phyloP scores from a whole-genome alignment of 805 yeast genomes.

The Teunomyces gatunensis region DNA sequence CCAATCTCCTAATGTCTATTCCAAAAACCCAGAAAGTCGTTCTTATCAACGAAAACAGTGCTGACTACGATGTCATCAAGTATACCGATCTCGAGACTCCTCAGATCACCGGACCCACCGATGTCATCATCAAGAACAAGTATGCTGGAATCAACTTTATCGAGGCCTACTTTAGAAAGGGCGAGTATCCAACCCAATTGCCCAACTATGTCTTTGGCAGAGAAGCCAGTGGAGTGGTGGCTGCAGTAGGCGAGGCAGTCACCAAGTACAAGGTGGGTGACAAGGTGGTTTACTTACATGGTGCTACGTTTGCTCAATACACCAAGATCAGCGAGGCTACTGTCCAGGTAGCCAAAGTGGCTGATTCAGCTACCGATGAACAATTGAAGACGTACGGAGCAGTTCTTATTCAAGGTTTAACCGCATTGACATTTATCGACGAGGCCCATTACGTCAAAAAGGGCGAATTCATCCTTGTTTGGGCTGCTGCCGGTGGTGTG shows the following conservation, averaged over 20 bases:
- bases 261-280: slow-evolving; percentile 63
- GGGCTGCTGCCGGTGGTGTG: slow-evolving; percentile 97
- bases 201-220: slow-evolving; percentile 69
- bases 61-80: slow-evolving; percentile 53
- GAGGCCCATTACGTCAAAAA: slow-evolving; percentile 66
- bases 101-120: slow-evolving; percentile 43
- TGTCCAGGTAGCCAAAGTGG: slow-evolving; percentile 47
- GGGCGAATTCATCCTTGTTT: slow-evolving; percentile 72
- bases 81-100: slow-evolving; percentile 65
- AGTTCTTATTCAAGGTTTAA: slow-evolving; percentile 66
- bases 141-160: slow-evolving; percentile 82
- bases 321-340: slow-evolving; percentile 43
- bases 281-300: slow-evolving; percentile 55
- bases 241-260: slow-evolving; percentile 59
- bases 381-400: slow-evolving; percentile 58
- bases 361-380: slow-evolving; percentile 46
- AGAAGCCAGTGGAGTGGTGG: slow-evolving; percentile 71
- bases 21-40: slow-evolving; percentile 60
- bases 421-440: slow-evolving; percentile 68
- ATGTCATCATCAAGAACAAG: slow-evolving; percentile 67
- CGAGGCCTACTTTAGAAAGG: slow-evolving; percentile 79
- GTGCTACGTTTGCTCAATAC: slow-evolving; percentile 69
- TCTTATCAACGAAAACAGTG: slow-evolving; percentile 53
- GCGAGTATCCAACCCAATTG: slow-evolving; percentile 57
- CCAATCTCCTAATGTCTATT: slow-evolving; percentile 18